A percentile compares a stretch with the other conserved stretches of the same genome.
phyloP scores from a whole-genome alignment of 2,329 filamentous ascomycete species.

The Pseudopyricularia javanii region DNA sequence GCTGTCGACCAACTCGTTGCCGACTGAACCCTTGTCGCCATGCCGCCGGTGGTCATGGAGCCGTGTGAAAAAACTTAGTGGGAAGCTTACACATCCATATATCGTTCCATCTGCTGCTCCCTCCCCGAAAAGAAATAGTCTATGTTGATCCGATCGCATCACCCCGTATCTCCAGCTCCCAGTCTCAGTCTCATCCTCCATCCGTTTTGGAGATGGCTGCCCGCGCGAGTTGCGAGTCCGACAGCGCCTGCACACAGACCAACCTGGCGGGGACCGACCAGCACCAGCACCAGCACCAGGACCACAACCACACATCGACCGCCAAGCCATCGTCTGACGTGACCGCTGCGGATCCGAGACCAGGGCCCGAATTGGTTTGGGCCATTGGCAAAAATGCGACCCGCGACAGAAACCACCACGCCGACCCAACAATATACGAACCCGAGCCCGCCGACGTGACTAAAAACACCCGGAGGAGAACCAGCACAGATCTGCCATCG shows the following conservation, averaged over 20 bases:
- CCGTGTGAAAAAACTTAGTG: neutral
- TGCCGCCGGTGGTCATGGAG: neutral
- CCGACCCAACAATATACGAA: neutral
- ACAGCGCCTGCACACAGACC: neutral
- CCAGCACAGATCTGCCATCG: constrained; percentile 13
- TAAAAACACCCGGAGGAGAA: constrained; percentile 3
- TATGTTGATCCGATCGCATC: neutral
- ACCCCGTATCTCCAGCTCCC: neutral
- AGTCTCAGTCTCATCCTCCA: neutral
- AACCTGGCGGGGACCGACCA: neutral
- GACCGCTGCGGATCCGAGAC: neutral
- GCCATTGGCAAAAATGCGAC: neutral
- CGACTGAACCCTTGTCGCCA: neutral
- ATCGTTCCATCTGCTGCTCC: neutral
- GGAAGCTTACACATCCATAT: no score
- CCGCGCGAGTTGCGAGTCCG: neutral
- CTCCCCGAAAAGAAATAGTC: neutral
- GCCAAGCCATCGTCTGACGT: neutral
- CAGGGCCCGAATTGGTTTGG: neutral
- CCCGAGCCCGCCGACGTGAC: neutral
- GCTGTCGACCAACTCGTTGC: neutral
- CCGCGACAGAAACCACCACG: neutral
- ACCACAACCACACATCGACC: neutral
- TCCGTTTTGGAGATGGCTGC: neutral
- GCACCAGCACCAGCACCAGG: neutral